Evolutionary conservation across 805 yeast genomes (phyloP), one percentile per base, ranked within the genome.

Genomic region (Kazachstania kunashirensis): DNA sequence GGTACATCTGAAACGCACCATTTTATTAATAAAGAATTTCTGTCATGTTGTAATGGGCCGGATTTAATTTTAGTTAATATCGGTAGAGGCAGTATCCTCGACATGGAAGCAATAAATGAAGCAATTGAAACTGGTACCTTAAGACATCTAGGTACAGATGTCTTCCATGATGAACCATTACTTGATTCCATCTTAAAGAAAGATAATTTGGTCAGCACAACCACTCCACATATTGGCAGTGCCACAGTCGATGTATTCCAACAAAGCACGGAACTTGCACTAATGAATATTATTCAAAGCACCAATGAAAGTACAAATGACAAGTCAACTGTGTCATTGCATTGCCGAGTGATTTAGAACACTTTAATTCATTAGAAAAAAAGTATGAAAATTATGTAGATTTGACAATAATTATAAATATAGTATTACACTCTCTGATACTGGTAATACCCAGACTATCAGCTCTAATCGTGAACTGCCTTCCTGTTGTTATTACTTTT

Each of bases 181-280:
- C 48, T 64, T 4, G 62, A 63, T 20, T 34, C 33, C 4, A 31
- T 44, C 12, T 23, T 34, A 14, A 33, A 44, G 26, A 37, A 43
- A 2, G 50, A 67, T 36, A 27, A 30, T 14, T 24, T 29, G 13
- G 10, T 24, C 31, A 73, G 73, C 7, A 48, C 70, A 2, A 48
- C 74, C 38, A 73, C 80, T 5, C 84, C 84, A 2, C 84, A 77
- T 50, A 53, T 75, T 33, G 84, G 79, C 0, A 74, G 79, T 19
- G 68, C 77, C 4, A 75, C 81, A 0, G 52, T 48, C 24, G 68
- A 66, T 37, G 68, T 65, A 39, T 68, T 60, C 37, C 62, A 66
- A 36, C 60, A 59, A 26, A 62, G 73, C 15, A 68, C 73, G 4
- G 58, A 65, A 12, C 49, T 42, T 12, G 57, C 57, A 2, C 26